Evolutionary conservation across 495 filamentous ascomycete species (phyloP).

Genomic region (Penicillium robsamsonii): DNA sequence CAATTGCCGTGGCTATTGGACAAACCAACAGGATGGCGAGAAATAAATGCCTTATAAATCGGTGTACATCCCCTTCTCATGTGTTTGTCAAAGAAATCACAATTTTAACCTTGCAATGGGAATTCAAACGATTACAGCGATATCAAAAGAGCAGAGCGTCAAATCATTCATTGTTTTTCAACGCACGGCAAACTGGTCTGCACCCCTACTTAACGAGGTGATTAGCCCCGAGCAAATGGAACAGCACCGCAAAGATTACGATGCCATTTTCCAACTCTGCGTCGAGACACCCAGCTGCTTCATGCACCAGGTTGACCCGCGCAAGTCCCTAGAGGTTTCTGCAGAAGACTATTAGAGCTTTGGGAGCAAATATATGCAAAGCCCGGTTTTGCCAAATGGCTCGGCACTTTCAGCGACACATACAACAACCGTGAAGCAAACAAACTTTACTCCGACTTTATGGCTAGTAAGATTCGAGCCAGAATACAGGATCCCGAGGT

Average conservation of each 20-base stretch:
- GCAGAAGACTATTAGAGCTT: slow-evolving; percentile 16
- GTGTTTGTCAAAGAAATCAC: too few relatives aligned
- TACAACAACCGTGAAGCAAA: slow-evolving; percentile 27
- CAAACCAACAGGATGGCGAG: too few relatives aligned
- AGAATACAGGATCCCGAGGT: slow-evolving; percentile 28
- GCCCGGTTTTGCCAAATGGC: slow-evolving; percentile 30
- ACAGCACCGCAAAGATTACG: slow-evolving; percentile 40
- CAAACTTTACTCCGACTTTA: slow-evolving; percentile 27
- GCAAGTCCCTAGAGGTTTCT: slow-evolving; percentile 21
- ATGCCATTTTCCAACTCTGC: slow-evolving; percentile 40
- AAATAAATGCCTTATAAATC: too few relatives aligned
- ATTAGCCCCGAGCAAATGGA: slow-evolving; percentile 46
- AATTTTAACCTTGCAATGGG: slow-evolving; percentile 31
- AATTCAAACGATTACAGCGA: slow-evolving; percentile 41
- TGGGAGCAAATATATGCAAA: slow-evolving; percentile 31
- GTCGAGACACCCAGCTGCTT: slow-evolving; percentile 47
- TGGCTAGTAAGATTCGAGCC: slow-evolving; percentile 28
- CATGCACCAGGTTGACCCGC: slow-evolving; percentile 31
- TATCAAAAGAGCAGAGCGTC: slow-evolving; percentile 22
- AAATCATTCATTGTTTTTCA: slow-evolving; percentile 45
- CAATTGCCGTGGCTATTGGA: too few relatives aligned
- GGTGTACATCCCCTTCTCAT: too few relatives aligned
- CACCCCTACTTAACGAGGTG: slow-evolving; percentile 41
- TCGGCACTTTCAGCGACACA: slow-evolving; percentile 32
- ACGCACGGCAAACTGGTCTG: slow-evolving; percentile 46